These are phyloP conservation scores for Talaromyces borbonicus DNA, from an alignment of 495 filamentous ascomycete genomes.

Conservation along the genomic window DNA sequence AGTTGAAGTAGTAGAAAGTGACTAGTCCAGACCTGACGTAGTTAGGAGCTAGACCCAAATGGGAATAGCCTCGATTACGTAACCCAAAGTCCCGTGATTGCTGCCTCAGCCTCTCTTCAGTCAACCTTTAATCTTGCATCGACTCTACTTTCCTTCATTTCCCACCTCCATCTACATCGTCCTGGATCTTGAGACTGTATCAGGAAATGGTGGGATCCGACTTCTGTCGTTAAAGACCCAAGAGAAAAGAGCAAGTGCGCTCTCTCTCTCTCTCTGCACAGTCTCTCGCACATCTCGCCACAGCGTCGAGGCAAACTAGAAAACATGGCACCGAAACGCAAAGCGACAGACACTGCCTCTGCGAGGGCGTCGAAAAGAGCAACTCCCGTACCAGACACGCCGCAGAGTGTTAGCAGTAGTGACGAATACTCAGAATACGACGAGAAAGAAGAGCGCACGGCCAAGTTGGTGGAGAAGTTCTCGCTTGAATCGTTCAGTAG, in stretches of 20 bases:
- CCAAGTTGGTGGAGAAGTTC: conserved; percentile 58
- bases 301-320: too few species aligned
- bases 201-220: conserved; percentile 6
- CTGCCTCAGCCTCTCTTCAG: neutral
- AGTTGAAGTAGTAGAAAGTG: too few species aligned
- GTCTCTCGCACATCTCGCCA: too few species aligned
- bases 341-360: conserved; percentile 53
- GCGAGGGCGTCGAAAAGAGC: conserved; percentile 53
- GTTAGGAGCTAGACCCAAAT: too few species aligned
- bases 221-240: conserved; percentile 4
- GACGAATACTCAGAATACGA: conserved; percentile 61
- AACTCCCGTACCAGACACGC: conserved; percentile 57
- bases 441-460: conserved; percentile 31
- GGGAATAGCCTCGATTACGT: too few species aligned
- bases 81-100: neutral
- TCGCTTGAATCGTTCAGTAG: conserved; percentile 43
- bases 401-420: conserved; percentile 56
- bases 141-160: neutral
- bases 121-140: neutral
- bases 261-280: too few species aligned
- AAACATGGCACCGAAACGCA: conserved; percentile 69
- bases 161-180: neutral
- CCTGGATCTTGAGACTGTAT: neutral
- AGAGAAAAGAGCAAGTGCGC: too few species aligned
- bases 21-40: too few species aligned